Evolutionary conservation across 371 early-diverging fungal species (phyloP), one percentile per base, ranked within the genome.

Genomic region (Mucor piriformis): DNA sequence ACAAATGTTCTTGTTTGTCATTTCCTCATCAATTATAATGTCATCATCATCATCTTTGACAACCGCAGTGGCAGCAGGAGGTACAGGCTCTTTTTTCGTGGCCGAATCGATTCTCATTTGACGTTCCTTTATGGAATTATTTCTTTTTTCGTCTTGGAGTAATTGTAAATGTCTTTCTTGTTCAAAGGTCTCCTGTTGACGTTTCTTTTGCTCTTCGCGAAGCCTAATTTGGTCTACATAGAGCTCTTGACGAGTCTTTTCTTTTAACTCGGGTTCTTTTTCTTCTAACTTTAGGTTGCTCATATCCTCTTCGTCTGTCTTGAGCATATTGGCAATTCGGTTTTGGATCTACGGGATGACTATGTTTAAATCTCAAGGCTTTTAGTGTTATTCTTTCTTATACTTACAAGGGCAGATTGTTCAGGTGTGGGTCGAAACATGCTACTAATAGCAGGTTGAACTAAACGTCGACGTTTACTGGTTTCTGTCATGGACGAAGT

Each of bases 1-100:
- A 52, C 81, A 80, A 0, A 77, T 40, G 37, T 74, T 66, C 10
- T 47, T 44, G 7, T 64, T 69, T 4, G 59, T 60, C 59, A 59
- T 49, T 54, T 67, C 66, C 43, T 70, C 67, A 34, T 69, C 73
- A 11, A 73, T 13, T 8, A 59, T 23, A 3, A 59, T 21, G 6
- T 53, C 40, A 16, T 52, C 35, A 27, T 54, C 54, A 42, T 35
- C 21, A 8, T 12, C 25, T 23, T 37, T 27, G 0, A 38, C 6
- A 15, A 38, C 24, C 7, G 24, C 1, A 12, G 27, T 16, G 15
- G 42, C n/a, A 12, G 20, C 2, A 13, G 20, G 16, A 1, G 54
- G 24, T 34, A 23, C n/a, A 18, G 59, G 57, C 5, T 51, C 38
- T 15, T 50, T 20, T n/a, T 18, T 34, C 51, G 42, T 7, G 24